Base-by-base conservation (phyloP, 78 protist genomes). In the Speleostelium caveatum region DNA sequence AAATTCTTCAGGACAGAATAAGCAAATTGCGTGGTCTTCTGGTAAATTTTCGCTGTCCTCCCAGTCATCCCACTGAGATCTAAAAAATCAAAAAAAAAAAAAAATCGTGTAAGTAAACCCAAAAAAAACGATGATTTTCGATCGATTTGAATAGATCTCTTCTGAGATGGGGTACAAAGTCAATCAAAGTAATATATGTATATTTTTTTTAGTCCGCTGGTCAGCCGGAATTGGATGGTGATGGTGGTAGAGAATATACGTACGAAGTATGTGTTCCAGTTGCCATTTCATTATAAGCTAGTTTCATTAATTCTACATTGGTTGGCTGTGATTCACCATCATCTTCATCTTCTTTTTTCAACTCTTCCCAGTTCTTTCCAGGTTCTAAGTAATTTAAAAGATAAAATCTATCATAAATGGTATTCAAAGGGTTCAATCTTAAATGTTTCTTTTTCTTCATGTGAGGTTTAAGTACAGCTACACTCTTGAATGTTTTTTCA, bases 371-470 rank as follows among this genome's bases (percentile, higher is more conserved):
- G 33, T 59, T 69, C 74, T 87, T 77, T 33, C 94, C 85, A 8
- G 94, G 62, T 39, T 77, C 94, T 45, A 91, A 35, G 36, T 91
- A 73, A 77, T 91, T 91, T 55, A 91, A 68, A 14, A 91, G 60
- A 60, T 91, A 91, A 41, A 78, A 91, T 26, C 80, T 66, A 71
- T 91, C 94, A 69, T 91, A 91, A 16, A 24, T 36, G n/a, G 68
- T 91, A 35, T 91, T 91, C 30, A 49, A 16, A 39, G 94, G 91
- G 22, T 91, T 76, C 42, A 91, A 72, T 68, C 88, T 58, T 21
- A 14, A 35, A 59, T 91, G 94, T 69, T 76, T 78, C 80, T 91
- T 91, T 77, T 91, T 91, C 45, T 83, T 75, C 94, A 91, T 91
- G 38, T 91, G 94, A 32, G 32, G 59, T 62, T 91, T 91, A 17